These are phyloP conservation scores for Seminavis robusta DNA, from an alignment of 108 stramenopile genomes.

Conservation along the genomic window DNA sequence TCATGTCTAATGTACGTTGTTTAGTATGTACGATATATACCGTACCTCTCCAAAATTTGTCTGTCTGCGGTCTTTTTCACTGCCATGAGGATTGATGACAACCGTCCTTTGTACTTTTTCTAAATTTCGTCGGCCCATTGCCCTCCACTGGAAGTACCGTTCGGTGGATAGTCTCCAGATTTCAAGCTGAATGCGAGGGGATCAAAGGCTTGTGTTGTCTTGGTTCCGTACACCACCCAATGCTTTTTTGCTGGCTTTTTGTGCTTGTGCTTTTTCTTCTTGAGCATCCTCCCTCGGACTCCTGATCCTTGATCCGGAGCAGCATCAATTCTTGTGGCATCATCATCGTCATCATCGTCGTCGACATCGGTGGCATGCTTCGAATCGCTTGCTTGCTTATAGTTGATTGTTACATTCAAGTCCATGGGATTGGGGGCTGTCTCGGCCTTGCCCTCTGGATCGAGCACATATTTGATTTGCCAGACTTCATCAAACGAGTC, in stretches of 20 bases:
- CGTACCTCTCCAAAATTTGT: too few species aligned
- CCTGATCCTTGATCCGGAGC: conserved; percentile 10
- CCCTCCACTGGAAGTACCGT: too few species aligned
- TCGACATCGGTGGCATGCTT: not conserved
- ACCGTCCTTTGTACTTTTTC: too few species aligned
- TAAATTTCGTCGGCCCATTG: too few species aligned
- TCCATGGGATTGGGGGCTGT: not conserved
- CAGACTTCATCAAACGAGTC: conserved; percentile 44
- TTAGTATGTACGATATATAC: too few species aligned
- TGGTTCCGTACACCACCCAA: conserved; percentile 36
- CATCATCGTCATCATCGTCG: not conserved
- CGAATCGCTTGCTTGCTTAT: not conserved
- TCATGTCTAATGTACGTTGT: too few species aligned
- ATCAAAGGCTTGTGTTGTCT: conserved; percentile 34
- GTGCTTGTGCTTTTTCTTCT: not conserved
- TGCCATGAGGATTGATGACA: too few species aligned
- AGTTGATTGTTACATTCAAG: not conserved
- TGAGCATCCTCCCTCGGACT: not conserved
- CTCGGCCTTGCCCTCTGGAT: conserved; percentile 4
- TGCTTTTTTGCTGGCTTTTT: too few species aligned
- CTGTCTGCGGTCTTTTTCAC: too few species aligned
- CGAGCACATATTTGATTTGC: conserved; percentile 54
- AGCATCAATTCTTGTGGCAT: not conserved
- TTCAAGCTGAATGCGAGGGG: conserved; percentile 30
- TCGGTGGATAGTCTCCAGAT: conserved; percentile 41